Conservation (phyloP, 225 moss, liverwort and hornwort genomes). For the Lunularia cruciata region DNA sequence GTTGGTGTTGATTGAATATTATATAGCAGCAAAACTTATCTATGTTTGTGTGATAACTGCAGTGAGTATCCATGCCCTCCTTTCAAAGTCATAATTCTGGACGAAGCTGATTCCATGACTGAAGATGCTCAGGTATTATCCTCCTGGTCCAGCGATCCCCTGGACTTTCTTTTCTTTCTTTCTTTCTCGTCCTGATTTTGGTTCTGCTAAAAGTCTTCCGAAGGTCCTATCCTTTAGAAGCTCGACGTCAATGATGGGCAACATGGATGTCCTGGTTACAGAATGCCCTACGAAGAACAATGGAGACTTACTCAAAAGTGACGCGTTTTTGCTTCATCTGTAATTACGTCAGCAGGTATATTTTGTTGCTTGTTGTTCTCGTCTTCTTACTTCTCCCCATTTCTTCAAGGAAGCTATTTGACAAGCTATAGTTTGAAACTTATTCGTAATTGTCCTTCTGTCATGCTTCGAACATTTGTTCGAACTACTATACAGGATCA, state of each 20-base stretch:
- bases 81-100: slow-evolving; percentile 93
- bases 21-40: background rate
- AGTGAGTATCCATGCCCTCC: slow-evolving; percentile 90
- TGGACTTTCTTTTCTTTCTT: background rate
- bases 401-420: background rate
- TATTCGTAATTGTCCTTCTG: background rate
- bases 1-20: background rate
- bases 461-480: background rate
- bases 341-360: slow-evolving; percentile 88
- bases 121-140: slow-evolving; percentile 82
- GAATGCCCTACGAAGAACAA: slow-evolving; percentile 92
- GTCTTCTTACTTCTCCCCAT: background rate
- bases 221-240: no score
- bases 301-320: slow-evolving; percentile 96
- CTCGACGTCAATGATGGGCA: no score
- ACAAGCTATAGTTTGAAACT: background rate
- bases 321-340: slow-evolving; percentile 98
- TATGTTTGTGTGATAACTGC: slow-evolving; percentile 28
- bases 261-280: slow-evolving; percentile 29
- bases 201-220: no score
- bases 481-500: slow-evolving; percentile 55
- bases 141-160: background rate
- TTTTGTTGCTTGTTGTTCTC: background rate
- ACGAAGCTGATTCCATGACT: slow-evolving; percentile 99
- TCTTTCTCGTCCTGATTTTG: background rate